phyloP scores from a whole-genome alignment of 2,329 filamentous ascomycete genomes.

The Waltergamsia citrina region DNA sequence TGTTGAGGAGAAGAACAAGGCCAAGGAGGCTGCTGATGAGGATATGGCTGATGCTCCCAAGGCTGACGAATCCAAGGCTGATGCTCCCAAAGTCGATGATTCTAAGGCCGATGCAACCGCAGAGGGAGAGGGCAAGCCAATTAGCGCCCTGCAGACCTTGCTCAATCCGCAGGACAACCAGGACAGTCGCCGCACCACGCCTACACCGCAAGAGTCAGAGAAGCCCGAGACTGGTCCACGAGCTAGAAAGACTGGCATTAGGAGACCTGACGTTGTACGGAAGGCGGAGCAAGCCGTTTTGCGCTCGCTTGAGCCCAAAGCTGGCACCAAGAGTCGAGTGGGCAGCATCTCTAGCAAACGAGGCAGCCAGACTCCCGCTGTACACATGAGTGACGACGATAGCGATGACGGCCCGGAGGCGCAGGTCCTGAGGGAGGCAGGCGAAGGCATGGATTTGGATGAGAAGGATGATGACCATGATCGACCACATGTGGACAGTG shows the following conservation, averaged over 20 bases:
- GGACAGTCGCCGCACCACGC: slow-evolving; percentile 21
- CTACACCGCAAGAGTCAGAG: slow-evolving; percentile 26
- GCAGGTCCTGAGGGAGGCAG: slow-evolving; percentile 24
- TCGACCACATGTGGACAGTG: slow-evolving; percentile 12
- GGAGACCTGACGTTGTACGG: slow-evolving; percentile 48
- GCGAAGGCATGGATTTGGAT: slow-evolving; percentile 16
- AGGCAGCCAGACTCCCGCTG: slow-evolving; percentile 27
- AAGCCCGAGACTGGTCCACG: slow-evolving; percentile 30
- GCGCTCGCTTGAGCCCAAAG: slow-evolving; percentile 39
- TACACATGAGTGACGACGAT: slow-evolving; percentile 20
- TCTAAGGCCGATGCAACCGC: slow-evolving; percentile 20
- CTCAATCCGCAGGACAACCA: slow-evolving; percentile 31
- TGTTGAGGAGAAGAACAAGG: slow-evolving; percentile 34
- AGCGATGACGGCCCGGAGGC: slow-evolving; percentile 30
- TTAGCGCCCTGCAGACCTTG: slow-evolving; percentile 28
- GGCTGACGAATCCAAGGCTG: slow-evolving; percentile 19
- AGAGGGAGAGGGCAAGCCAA: slow-evolving; percentile 15
- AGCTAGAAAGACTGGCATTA: slow-evolving; percentile 32
- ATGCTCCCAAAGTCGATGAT: slow-evolving; percentile 19
- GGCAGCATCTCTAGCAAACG: slow-evolving; percentile 43
- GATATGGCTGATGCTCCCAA: slow-evolving; percentile 22
- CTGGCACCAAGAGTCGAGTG: slow-evolving; percentile 34
- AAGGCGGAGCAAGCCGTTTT: slow-evolving; percentile 51
- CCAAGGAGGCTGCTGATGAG: slow-evolving; percentile 20
- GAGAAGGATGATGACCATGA: slow-evolving; percentile 34